Conservation (phyloP, 2,329 filamentous ascomycete genomes). For the Colletotrichum sp. region DNA sequence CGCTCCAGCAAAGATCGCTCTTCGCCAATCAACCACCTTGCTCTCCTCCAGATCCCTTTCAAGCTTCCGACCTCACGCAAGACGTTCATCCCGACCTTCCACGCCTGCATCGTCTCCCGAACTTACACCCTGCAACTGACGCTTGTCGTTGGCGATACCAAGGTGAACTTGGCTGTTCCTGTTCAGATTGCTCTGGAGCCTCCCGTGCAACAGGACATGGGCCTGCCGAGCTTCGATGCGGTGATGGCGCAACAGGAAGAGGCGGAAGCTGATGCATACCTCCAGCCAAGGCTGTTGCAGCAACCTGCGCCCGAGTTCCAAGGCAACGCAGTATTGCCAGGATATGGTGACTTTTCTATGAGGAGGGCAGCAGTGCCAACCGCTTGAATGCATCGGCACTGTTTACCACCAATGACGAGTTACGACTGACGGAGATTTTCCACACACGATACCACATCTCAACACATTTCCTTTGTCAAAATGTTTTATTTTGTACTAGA, state of each 20-base stretch:
- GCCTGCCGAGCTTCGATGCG: slow-evolving; percentile 56
- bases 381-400: not conserved
- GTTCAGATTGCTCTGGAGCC: slow-evolving; percentile 56
- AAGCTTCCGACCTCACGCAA: slow-evolving; percentile 51
- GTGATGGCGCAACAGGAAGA: slow-evolving; percentile 46
- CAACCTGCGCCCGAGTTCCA: slow-evolving; percentile 37
- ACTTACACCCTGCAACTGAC: slow-evolving; percentile 57
- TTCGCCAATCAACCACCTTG: slow-evolving; percentile 42
- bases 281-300: slow-evolving; percentile 45
- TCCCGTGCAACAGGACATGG: slow-evolving; percentile 28
- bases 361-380: not conserved
- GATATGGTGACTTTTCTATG: slow-evolving; percentile 36
- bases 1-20: slow-evolving; percentile 16
- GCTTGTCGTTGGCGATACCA: slow-evolving; percentile 46
- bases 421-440: not conserved
- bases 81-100: slow-evolving; percentile 61
- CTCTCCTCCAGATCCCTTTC: slow-evolving; percentile 53
- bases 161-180: slow-evolving; percentile 51
- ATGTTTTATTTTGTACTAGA: not conserved
- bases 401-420: not conserved
- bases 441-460: not conserved
- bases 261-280: slow-evolving; percentile 47
- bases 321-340: slow-evolving; percentile 40
- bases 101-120: slow-evolving; percentile 61
- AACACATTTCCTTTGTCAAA: not conserved